Base-by-base conservation (phyloP, 805 yeast genomes). In the Suhomyces tanzawaensis region DNA sequence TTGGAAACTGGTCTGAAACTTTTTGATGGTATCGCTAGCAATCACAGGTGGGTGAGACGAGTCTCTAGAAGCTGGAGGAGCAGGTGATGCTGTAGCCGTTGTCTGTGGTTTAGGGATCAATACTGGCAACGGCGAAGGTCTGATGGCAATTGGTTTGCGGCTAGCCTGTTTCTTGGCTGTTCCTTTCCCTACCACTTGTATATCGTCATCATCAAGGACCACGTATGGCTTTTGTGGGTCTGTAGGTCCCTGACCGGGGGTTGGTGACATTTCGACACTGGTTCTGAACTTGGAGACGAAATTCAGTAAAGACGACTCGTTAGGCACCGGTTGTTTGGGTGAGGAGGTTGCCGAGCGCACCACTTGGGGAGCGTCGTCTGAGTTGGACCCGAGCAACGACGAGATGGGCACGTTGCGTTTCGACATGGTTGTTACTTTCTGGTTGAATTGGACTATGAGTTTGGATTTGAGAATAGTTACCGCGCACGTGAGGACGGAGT, bases 231-330 rank as follows among this genome's bases (percentile, higher is more conserved):
- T 21, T 19, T n/a, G 31, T 6, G 19, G 24, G 12, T 16, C 32
- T 25, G 27, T 34, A 15, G 32, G 34, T 1, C 26, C 21, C 7
- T 19, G 23, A 11, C 22, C 28, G 3, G 22, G 42, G 2, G 42
- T 17, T 19, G 43, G 42, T 27, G 47, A 38, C 23, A 48, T 42
- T 14, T 52, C 52, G 19, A 65, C 49, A 9, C 58, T 42, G 12
- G 71, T 59, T 42, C 64, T 66, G 40, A 51, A 66, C 34, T 47
- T 53, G 5, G 69, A 53, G 7, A 66, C 62, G 30, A 63, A 47
- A 28, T 39, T 52, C 21, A 24, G 37, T 12, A 49, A 33, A 4
- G 15, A 13, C 4, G 34, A 7, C 7, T 29, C 19, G 17, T 6
- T 12, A 7, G 24, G 18, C 8, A 11, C 29, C n/a, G 34, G 32